Evolutionary conservation across 1,139 yeast genomes (phyloP), one percentile per base, ranked within the genome.

Genomic region (Kodamaea derodonti): DNA sequence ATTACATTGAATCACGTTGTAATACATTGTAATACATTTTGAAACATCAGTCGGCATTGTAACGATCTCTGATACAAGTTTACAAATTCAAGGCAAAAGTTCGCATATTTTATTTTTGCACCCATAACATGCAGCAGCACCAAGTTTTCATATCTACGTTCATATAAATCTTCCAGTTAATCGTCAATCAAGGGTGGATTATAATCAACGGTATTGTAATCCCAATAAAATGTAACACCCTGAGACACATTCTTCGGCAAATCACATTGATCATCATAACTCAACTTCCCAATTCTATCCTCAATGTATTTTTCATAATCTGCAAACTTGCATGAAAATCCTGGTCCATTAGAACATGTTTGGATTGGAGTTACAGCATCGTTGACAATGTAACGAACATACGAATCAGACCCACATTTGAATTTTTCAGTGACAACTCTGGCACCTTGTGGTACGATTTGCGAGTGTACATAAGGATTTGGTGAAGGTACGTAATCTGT

Each of bases 301-400:
- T 42, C 35, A 24, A 59, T 37, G 38, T 52, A 55, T 6, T 42
- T 27, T 36, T 49, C 49, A 38, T 42, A 56, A 27, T 56, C 52
- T 7, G 40, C 34, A 29, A 60, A 42, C 36, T 49, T 42, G 37
- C 66, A 61, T 3, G 64, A 54, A 40, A 59, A 62, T 4, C 66
- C 65, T 2, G 66, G 66, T 1, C 66, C 66, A 27, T 42, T 37
- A 25, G 56, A 47, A 36, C 61, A 56, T 20, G 31, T 33, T 35
- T 48, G 47, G 33, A 56, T 45, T 4, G 62, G 62, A 15, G 43
- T 34, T 10, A 58, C 61, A 1, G 61, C 58, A 31, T 58, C 62
- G 39, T 58, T 58, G 37, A 56, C 42, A 31, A 56, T 39, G 39
- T 46, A 51, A 35, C 62, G 47, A 13, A 58, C 60, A 36, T 53